A percentile compares a stretch with the other conserved stretches of the same genome.
These are phyloP conservation scores for Phialophora chinensis DNA, from an alignment of 2,329 filamentous ascomycete genomes.

Conservation along the genomic window DNA sequence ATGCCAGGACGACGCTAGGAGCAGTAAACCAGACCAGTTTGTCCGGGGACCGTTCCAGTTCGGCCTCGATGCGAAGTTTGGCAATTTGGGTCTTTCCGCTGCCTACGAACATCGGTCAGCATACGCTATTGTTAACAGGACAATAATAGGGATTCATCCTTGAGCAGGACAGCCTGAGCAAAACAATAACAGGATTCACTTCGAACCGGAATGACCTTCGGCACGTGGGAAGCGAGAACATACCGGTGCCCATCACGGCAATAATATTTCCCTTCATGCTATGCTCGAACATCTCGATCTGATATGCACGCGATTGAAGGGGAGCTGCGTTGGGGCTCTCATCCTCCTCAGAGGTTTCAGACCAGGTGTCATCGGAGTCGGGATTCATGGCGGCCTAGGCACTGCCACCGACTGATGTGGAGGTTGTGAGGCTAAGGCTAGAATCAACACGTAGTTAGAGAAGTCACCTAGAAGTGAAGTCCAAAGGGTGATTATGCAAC, in stretches of 20 bases:
- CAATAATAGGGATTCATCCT: not conserved
- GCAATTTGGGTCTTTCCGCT: constrained; percentile 55
- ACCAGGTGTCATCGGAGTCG: constrained; percentile 28
- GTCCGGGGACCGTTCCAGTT: constrained; percentile 62
- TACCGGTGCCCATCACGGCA: constrained; percentile 77
- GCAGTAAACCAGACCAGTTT: constrained; percentile 77
- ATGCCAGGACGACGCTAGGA: constrained; percentile 70
- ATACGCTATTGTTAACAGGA: not conserved
- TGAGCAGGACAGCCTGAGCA: not conserved
- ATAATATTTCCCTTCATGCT: constrained; percentile 74
- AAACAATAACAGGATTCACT: too few species aligned
- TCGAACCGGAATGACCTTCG: not conserved
- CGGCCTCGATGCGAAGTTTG: constrained; percentile 68
- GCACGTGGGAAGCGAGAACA: not conserved
- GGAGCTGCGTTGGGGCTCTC: not conserved
- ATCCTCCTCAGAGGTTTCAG: constrained; percentile 26
- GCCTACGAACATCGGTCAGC: not conserved
- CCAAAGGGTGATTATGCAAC: not conserved
- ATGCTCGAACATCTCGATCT: constrained; percentile 75
- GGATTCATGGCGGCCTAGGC: constrained; percentile 8
- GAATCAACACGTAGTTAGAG: not conserved
- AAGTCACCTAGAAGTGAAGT: not conserved
- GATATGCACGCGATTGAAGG: constrained; percentile 63
- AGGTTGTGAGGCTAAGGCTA: not conserved
- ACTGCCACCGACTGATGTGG: not conserved